Base-by-base conservation (phyloP, 116 monocot species). In the Thalassia testudinum region DNA sequence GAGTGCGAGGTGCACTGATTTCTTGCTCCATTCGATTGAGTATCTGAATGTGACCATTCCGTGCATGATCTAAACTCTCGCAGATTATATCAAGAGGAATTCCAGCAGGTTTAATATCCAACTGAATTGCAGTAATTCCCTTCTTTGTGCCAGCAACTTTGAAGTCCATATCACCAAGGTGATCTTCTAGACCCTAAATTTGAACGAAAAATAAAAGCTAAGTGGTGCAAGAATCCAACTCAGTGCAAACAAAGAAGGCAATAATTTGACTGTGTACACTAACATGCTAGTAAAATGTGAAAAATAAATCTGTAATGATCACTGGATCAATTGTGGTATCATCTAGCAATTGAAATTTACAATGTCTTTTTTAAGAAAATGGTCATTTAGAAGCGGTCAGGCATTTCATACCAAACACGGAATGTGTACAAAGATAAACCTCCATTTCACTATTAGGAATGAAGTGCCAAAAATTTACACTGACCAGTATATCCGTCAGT, bases 111-210 rank as follows among this genome's bases (percentile, higher is more conserved):
- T 97, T 97, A 70, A 97, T 88, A 72, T 97, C 95, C 30, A 97
- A 56, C 45, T 97, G 95, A 62, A 85, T 88, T 40, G 95, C 85
- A 50, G 89, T 85, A 57, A 97, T 65, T 62, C 95, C 95, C 55
- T 72, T 81, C 37, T 66, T 79, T 52, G 95, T 88, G 65, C 95
- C 95, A 8, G 95, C 85, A 67, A 97, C 82, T 71, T 99, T 99
- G 53, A 99, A 99, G 50, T 99, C 99, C 90, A 99, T 99, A 67
- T 99, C 99, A 40, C 99, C 99, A 50, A 86, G 76, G 58, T 99
- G 90, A 81, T 99, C 99, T 72, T 99, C 99, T 50, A 99, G 80
- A 49, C 99, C 99, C 99, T 99, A 38, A 52, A 20, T 19, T 34
- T 40, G 38, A 56, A 34, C 10, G 30, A 10, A 34, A 34, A 34